phyloP scores from a whole-genome alignment of 179 eudicot species.

The Vitellaria paradoxa region DNA sequence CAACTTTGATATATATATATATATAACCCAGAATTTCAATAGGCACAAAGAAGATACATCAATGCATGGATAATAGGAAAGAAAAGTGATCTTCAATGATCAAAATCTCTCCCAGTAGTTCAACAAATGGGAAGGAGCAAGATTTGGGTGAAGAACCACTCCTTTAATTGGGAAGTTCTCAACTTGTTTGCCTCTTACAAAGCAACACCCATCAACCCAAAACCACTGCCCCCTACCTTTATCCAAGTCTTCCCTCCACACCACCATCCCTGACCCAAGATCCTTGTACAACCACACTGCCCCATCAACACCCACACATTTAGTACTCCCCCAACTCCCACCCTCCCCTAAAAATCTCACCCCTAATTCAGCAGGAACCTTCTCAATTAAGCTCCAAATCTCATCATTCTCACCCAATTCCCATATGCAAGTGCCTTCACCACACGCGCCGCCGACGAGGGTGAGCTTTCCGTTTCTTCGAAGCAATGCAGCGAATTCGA shows the following conservation, averaged over 20 bases:
- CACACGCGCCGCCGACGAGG: slow-evolving; percentile 37
- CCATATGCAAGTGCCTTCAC: slow-evolving; percentile 34
- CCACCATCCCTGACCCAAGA: slow-evolving; percentile 39
- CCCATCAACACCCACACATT: slow-evolving; percentile 48
- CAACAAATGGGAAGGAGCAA: slow-evolving; percentile 21
- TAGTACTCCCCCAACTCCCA: slow-evolving; percentile 34
- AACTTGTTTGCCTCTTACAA: slow-evolving; percentile 21
- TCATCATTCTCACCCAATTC: slow-evolving; percentile 33
- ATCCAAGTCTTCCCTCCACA: slow-evolving; percentile 30
- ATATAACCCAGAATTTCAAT: too few species aligned
- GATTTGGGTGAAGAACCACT: slow-evolving; percentile 43
- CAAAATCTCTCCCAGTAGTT: background rate
- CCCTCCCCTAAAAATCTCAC: slow-evolving; percentile 27
- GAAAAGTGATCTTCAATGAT: too few species aligned
- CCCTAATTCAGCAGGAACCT: slow-evolving; percentile 34
- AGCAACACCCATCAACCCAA: slow-evolving; percentile 42
- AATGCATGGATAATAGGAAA: too few species aligned
- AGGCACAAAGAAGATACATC: too few species aligned
- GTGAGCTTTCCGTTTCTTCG: slow-evolving; percentile 28
- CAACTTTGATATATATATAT: too few species aligned
- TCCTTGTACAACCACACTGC: slow-evolving; percentile 40
- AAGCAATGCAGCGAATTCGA: slow-evolving; percentile 48
- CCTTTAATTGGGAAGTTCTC: slow-evolving; percentile 32
- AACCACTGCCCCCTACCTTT: slow-evolving; percentile 35
- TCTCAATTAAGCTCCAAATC: slow-evolving; percentile 30